Evolutionary conservation across 495 filamentous ascomycete genomes (phyloP).

Genomic region (Sabuloglossum arenarium): DNA sequence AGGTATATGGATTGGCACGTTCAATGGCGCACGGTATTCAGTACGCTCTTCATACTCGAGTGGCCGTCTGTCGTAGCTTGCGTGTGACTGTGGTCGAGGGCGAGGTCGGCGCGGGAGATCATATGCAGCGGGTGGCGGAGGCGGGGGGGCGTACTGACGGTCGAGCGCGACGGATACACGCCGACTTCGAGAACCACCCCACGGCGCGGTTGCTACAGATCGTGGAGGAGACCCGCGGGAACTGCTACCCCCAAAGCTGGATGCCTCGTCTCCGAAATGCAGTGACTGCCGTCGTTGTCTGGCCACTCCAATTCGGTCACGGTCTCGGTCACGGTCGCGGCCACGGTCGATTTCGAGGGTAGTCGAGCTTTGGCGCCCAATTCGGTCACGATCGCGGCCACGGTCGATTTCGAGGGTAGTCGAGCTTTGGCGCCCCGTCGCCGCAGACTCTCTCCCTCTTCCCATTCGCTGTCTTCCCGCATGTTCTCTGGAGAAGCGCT

Average conservation of each 20-base stretch:
- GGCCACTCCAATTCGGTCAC: background rate
- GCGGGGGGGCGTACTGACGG: background rate
- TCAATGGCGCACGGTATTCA: conserved; percentile 23
- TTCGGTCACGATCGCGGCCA: too few species aligned
- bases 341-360: background rate
- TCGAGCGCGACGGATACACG: background rate
- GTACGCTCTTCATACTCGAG: conserved; percentile 26
- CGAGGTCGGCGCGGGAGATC: background rate
- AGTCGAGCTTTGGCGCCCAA: background rate
- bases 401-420: background rate
- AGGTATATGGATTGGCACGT: conserved; percentile 33
- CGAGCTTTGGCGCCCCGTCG: background rate
- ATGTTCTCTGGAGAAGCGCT: conserved; percentile 5
- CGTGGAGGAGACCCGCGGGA: background rate
- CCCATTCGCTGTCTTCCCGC: background rate
- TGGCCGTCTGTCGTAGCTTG: conserved; percentile 51
- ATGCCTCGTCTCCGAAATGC: background rate
- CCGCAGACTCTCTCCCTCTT: background rate
- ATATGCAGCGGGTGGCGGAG: background rate
- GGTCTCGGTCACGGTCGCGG: background rate
- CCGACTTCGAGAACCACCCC: background rate
- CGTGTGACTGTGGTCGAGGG: conserved; percentile 37
- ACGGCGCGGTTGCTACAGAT: background rate
- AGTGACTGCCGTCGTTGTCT: conserved; percentile 1
- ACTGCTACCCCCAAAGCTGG: background rate